Base-by-base conservation (phyloP, 2,329 filamentous ascomycete species). In the Cladosporium sp. region DNA sequence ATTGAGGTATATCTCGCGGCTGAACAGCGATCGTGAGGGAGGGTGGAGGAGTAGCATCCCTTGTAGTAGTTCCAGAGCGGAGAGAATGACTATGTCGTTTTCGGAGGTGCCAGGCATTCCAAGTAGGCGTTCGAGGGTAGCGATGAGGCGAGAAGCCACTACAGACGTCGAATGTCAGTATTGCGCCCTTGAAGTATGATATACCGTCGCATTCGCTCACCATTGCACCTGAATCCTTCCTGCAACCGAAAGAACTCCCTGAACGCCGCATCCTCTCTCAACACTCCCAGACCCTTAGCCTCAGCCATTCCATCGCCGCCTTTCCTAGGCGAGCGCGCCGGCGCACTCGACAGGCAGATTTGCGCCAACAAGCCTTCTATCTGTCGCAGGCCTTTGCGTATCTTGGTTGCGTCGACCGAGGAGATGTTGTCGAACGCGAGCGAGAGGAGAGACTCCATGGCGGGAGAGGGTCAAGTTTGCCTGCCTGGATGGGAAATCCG, bases 151-250 rank as follows among this genome's bases (percentile, higher is more conserved):
- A 80, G 92, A 88, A 15, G 92, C 90, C 65, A 98, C 92, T 87
- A 69, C 52, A 34, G 32, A 26, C 12, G n/a, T 21, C 24, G 2
- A 26, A 34, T 24, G 38, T 72, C 49, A 70, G 70, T 61, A 62
- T 47, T 49, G n/a, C 34, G 55, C 36, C 54, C 15, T 11, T 14
- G 7, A 14, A 14, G 32, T 21, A 15, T 18, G 14, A 8, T 15
- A 1, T 12, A 18, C 28, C 4, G 30, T 62, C 30, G 30, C n/a
- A 28, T 41, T 26, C 4, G 47, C 80, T 67, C 77, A 89, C 87
- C 85, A 81, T 99, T 99, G 91, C 93, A 98, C 81, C 98, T 92
- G 76, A 99, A 99, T 2, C 93, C 92, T 76, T 98, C 93, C 78
- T 99, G 95, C 71, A 98, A 79, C 78, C 96, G 92, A 83, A 97